Evolutionary conservation across 1,284 basidiomycete species (phyloP).

Genomic region (Cryptococcus maquisensis): DNA sequence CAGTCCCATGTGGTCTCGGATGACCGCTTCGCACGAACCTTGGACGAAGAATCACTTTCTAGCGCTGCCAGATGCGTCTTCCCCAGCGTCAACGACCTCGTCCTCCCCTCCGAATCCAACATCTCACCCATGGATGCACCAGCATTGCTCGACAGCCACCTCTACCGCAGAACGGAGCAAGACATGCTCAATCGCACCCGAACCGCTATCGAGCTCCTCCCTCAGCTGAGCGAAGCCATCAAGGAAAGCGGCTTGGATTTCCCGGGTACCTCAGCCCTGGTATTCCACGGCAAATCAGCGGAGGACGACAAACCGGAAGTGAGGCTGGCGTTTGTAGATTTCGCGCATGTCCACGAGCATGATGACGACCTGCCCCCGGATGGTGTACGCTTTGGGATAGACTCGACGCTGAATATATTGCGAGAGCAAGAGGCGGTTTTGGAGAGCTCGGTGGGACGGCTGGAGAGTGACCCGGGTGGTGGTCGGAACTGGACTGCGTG

Average conservation of each 20-base stretch:
- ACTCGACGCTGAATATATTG: not conserved
- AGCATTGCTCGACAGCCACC: not conserved
- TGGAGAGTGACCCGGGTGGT: no score
- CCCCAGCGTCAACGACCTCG: not conserved
- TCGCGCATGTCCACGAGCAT: not conserved
- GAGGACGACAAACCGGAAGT: not conserved
- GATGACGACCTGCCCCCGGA: not conserved
- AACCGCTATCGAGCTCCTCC: not conserved
- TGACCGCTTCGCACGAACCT: constrained; percentile 1
- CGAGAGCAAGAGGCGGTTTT: not conserved
- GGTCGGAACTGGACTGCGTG: no score
- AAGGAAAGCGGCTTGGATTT: constrained; percentile 1
- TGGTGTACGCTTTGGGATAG: constrained; percentile 1
- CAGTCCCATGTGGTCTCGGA: not conserved
- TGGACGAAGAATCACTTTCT: constrained; percentile 2
- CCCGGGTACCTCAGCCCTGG: constrained; percentile 1
- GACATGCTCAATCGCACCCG: not conserved
- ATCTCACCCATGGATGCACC: not conserved
- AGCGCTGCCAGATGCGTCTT: constrained; percentile 6
- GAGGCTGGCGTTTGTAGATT: constrained; percentile 3
- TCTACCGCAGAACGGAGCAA: not conserved
- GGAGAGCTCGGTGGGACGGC: not conserved
- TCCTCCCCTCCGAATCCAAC: not conserved
- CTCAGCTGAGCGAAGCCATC: not conserved
- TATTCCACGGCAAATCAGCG: not conserved